Evolutionary conservation across 371 early-diverging fungal species (phyloP).

Genomic region (Nematocida sp.): DNA sequence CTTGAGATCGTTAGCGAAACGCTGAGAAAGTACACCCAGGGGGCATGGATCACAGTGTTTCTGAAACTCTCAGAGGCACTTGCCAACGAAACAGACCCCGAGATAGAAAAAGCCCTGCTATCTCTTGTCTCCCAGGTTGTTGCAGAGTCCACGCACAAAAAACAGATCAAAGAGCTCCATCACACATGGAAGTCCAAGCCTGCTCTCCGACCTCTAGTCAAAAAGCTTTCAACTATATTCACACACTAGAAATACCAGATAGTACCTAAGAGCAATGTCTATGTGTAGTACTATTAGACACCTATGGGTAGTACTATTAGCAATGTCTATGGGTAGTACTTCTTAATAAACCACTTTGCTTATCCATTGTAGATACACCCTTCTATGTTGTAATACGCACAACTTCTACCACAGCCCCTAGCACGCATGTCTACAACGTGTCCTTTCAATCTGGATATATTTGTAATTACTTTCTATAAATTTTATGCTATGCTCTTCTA

Average conservation of each 20-base stretch:
- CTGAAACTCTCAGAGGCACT: constrained; percentile 10
- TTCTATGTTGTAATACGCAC: no score
- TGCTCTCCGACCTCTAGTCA: not conserved
- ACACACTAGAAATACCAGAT: not conserved
- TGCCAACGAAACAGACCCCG: constrained; percentile 15
- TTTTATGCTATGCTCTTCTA: constrained; percentile 1
- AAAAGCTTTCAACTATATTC: constrained; percentile 21
- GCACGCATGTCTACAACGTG: no score
- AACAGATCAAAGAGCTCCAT: constrained; percentile 13
- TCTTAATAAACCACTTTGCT: no score
- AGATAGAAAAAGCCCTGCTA: not conserved
- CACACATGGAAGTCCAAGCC: constrained; percentile 20
- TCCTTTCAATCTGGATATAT: no score
- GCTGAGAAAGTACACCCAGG: not conserved
- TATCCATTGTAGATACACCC: no score
- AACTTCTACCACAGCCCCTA: no score
- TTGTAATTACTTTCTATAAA: not conserved
- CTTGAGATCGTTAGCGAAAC: not conserved
- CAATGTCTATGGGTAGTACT: no score
- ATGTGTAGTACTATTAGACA: not conserved
- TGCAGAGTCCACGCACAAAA: not conserved
- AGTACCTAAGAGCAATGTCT: not conserved
- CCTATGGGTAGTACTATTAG: no score
- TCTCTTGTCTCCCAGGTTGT: constrained; percentile 3
- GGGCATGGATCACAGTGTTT: constrained; percentile 37